phyloP scores from a whole-genome alignment of 352 stramenopile genomes.

The Pythium folliculosum region DNA sequence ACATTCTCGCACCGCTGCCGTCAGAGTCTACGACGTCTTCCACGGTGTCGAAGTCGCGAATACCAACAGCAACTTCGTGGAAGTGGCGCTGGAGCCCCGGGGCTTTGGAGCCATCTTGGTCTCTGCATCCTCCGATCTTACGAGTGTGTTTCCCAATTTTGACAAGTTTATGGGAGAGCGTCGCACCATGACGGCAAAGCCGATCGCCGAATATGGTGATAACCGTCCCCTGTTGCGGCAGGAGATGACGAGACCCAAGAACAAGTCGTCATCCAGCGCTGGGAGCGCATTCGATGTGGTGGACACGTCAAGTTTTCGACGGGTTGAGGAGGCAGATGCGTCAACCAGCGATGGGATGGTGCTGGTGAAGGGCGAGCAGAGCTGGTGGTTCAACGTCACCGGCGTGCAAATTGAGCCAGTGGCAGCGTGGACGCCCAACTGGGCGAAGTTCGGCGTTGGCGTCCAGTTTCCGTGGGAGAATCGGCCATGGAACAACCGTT shows the following conservation, averaged over 20 bases:
- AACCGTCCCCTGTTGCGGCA: slow-evolving; percentile 28
- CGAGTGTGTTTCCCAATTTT: slow-evolving; percentile 28
- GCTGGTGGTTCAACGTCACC: slow-evolving; percentile 83
- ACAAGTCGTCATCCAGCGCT: background rate
- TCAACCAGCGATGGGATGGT: slow-evolving; percentile 36
- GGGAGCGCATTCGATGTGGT: background rate
- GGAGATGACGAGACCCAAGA: slow-evolving; percentile 14
- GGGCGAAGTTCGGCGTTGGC: slow-evolving; percentile 54
- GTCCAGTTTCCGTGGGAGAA: slow-evolving; percentile 87
- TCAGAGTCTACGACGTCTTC: slow-evolving; percentile 67
- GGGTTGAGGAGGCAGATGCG: background rate
- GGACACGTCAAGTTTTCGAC: background rate
- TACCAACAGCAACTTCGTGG: slow-evolving; percentile 9
- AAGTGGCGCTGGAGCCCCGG: slow-evolving; percentile 48
- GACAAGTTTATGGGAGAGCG: slow-evolving; percentile 51
- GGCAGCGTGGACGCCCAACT: slow-evolving; percentile 61
- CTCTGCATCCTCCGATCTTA: slow-evolving; percentile 24
- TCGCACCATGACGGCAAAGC: slow-evolving; percentile 44
- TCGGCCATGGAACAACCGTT: slow-evolving; percentile 81
- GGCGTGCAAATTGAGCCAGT: slow-evolving; percentile 85
- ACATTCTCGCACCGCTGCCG: slow-evolving; percentile 3
- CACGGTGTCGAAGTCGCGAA: slow-evolving; percentile 44
- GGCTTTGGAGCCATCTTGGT: slow-evolving; percentile 64
- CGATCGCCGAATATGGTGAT: slow-evolving; percentile 50
- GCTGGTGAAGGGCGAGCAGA: slow-evolving; percentile 39